Conservation (phyloP, 441 rosid species). For the Pelargonium australe region DNA sequence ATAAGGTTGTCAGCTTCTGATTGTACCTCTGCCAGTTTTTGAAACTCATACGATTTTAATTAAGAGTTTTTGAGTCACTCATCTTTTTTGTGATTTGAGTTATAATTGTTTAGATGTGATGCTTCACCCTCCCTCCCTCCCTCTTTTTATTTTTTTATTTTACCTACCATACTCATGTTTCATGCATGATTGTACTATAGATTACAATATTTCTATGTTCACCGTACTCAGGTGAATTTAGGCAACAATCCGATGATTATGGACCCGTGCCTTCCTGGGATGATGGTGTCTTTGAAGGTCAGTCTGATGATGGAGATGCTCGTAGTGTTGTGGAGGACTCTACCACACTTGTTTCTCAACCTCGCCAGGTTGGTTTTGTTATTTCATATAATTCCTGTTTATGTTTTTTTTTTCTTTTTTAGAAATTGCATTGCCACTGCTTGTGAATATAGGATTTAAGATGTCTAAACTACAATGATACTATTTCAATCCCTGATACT, state of each 20-base stretch:
- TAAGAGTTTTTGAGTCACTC: background rate
- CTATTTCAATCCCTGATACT: too few relatives aligned
- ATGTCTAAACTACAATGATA: too few relatives aligned
- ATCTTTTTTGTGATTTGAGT: background rate
- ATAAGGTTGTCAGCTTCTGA: background rate
- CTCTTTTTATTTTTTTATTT: background rate
- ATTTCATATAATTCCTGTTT: too few relatives aligned
- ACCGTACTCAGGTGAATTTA: slow-evolving; percentile 41
- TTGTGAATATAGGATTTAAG: background rate
- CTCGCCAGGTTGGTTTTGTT: slow-evolving; percentile 62
- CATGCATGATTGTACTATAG: background rate
- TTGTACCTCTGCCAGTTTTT: background rate
- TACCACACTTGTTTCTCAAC: slow-evolving; percentile 67
- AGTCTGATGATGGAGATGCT: slow-evolving; percentile 43
- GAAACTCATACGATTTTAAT: background rate
- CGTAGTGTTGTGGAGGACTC: slow-evolving; percentile 56
- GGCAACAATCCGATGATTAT: slow-evolving; percentile 40
- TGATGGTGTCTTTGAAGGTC: slow-evolving; percentile 42
- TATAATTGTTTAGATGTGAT: background rate
- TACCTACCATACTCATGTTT: background rate
- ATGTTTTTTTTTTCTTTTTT: background rate
- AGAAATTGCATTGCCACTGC: background rate
- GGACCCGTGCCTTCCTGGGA: slow-evolving; percentile 58
- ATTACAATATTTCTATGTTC: background rate
- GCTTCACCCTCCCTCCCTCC: background rate